phyloP scores from a whole-genome alignment of 106 monocot species.

The Phalaenopsis equestris region DNA sequence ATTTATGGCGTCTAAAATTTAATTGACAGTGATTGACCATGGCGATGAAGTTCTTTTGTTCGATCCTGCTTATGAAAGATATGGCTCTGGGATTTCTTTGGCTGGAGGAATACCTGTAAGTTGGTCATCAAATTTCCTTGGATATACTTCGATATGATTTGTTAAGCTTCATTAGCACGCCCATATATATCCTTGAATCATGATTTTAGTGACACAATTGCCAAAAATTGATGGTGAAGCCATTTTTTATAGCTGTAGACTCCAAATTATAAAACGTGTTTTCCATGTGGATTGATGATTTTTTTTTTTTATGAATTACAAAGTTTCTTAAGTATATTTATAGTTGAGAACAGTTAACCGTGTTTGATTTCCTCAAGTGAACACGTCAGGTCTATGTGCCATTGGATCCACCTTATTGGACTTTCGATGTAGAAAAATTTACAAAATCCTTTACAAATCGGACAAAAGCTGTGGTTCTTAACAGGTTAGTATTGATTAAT shows the following conservation, averaged over 20 bases:
- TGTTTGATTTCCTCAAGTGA: neutral
- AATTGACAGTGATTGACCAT: slow-evolving; percentile 51
- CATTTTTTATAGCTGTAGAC: no score
- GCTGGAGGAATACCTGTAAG: slow-evolving; percentile 86
- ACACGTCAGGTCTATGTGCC: slow-evolving; percentile 69
- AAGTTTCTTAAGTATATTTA: neutral
- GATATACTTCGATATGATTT: neutral
- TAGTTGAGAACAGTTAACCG: neutral
- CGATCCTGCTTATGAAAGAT: slow-evolving; percentile 93
- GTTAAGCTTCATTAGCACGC: neutral
- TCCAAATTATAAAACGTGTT: no score
- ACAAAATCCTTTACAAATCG: slow-evolving; percentile 51
- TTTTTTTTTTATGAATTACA: no score
- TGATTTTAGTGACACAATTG: no score
- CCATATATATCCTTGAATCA: no score
- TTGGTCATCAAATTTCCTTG: neutral
- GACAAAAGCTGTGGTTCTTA: slow-evolving; percentile 88
- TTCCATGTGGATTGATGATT: no score
- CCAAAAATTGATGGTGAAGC: no score
- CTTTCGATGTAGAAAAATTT: slow-evolving; percentile 52
- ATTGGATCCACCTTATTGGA: slow-evolving; percentile 78
- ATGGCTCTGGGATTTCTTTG: slow-evolving; percentile 60
- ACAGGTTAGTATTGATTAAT: slow-evolving; percentile 50
- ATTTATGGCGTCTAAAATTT: slow-evolving; percentile 1
- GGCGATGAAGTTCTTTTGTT: slow-evolving; percentile 85